Conservation (phyloP, 495 filamentous ascomycete species). For the Glonium stellatum region DNA sequence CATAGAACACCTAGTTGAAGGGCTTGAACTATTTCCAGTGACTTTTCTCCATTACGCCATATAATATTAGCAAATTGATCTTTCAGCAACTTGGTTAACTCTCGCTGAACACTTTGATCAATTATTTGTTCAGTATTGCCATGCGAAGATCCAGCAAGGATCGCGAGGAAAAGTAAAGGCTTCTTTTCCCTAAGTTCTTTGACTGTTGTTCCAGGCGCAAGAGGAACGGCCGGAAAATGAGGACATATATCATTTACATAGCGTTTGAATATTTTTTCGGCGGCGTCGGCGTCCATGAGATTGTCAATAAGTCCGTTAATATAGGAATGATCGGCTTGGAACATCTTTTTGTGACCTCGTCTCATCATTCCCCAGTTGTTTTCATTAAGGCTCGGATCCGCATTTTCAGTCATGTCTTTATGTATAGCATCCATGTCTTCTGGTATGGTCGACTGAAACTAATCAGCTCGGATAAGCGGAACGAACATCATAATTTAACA, state of each 20-base stretch:
- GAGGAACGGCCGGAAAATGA: conserved; percentile 73
- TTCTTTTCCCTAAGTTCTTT: conserved; percentile 60
- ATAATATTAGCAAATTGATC: conserved; percentile 65
- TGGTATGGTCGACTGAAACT: conserved; percentile 21
- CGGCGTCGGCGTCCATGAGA: conserved; percentile 56
- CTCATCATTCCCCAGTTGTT: conserved; percentile 19
- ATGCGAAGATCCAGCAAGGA: conserved; percentile 59
- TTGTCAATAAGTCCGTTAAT: conserved; percentile 56
- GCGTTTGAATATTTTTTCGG: conserved; percentile 57
- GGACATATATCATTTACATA: conserved; percentile 63
- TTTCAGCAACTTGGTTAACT: conserved; percentile 64
- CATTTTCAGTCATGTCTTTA: neutral
- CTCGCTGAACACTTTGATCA: conserved; percentile 23
- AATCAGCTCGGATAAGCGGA: neutral
- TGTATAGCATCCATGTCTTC: conserved; percentile 24
- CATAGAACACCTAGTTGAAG: conserved; percentile 43
- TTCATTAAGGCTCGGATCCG: conserved; percentile 17
- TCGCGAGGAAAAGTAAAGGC: conserved; percentile 74
- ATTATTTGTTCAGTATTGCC: conserved; percentile 46
- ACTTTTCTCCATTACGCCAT: conserved; percentile 72
- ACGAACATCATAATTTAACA: neutral
- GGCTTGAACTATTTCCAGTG: conserved; percentile 77
- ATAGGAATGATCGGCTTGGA: conserved; percentile 46
- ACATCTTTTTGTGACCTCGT: conserved; percentile 17
- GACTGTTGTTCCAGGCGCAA: conserved; percentile 59